A percentile compares a stretch with the other conserved stretches of the same genome.
phyloP scores from a whole-genome alignment of 2,329 filamentous ascomycete genomes.

The Fusarium sp. region DNA sequence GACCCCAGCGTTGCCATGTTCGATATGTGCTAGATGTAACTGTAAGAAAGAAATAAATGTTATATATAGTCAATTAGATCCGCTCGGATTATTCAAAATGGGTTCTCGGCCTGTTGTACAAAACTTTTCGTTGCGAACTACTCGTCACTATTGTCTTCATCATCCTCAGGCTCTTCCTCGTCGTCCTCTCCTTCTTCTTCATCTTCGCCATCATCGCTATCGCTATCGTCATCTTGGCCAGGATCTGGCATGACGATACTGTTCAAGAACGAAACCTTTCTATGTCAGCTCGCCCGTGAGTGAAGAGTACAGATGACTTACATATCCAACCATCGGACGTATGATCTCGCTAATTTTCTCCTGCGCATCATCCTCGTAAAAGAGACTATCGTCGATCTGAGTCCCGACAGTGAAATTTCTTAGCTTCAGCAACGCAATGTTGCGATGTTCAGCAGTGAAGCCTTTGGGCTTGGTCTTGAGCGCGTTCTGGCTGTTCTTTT shows the following conservation, averaged over 20 bases:
- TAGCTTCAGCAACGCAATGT: conserved; percentile 85
- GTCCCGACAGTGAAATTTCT: conserved; percentile 81
- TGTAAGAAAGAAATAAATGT: not conserved
- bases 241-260: conserved; percentile 80
- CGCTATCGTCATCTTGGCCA: conserved; percentile 58
- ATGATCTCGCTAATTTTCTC: conserved; percentile 75
- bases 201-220: conserved; percentile 54
- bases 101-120: not conserved
- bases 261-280: conserved; percentile 79
- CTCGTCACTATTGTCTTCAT: conserved; percentile 27
- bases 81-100: conserved; percentile 7
- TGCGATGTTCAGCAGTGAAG: conserved; percentile 78
- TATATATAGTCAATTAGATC: conserved; percentile 16
- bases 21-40: conserved; percentile 64
- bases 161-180: conserved; percentile 14
- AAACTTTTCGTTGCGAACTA: not conserved
- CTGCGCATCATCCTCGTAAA: conserved; percentile 73
- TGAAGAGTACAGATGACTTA: conserved; percentile 61
- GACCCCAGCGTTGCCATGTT: conserved; percentile 76
- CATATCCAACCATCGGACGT: conserved; percentile 79
- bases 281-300: not conserved
- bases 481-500: conserved; percentile 77
- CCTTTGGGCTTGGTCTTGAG: conserved; percentile 91
- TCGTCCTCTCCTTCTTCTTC: conserved; percentile 39
- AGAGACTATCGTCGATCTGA: conserved; percentile 74